Evolutionary conservation across 2,329 filamentous ascomycete species (phyloP), one percentile per base, ranked within the genome.

Genomic region (Anisogramma anomala): DNA sequence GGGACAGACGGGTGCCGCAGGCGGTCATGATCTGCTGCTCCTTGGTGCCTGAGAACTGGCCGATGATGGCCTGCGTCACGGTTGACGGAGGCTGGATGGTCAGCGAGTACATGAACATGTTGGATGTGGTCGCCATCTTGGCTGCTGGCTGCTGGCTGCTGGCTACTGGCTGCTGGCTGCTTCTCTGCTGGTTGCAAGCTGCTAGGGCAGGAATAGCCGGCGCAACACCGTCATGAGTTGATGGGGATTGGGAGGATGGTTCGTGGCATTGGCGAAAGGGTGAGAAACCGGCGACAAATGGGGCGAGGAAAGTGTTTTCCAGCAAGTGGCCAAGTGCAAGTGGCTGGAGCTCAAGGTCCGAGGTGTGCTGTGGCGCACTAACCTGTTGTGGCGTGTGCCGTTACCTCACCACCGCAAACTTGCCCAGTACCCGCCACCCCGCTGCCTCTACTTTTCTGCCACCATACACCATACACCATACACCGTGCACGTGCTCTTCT

Each of bases 101-200:
- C 68, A 98, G 73, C 56, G 86, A 91, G 69, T 98, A 98, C 68
- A 98, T 80, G 63, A 95, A 95, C 86, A 95, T 94, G 62, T 89
- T 89, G 51, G 88, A 95, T 48, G 89, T 95, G 60, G 88, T 94
- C 69, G 91, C 89, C 91, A 96, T 96, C 59, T 58, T 72, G 58
- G 56, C 63, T 49, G 49, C 38, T 41, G 57, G n/a, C n/a, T n/a
- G n/a, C n/a, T n/a, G n/a, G n/a, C n/a, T n/a, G n/a, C n/a, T n/a
- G n/a, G n/a, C n/a, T n/a, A n/a, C n/a, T n/a, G n/a, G n/a, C n/a
- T n/a, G n/a, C n/a, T n/a, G n/a, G n/a, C n/a, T n/a, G n/a, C n/a
- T n/a, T n/a, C n/a, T n/a, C n/a, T n/a, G n/a, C n/a, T n/a, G n/a
- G n/a, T n/a, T n/a, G n/a, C n/a, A n/a, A n/a, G 56, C 63, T 49